A percentile compares a stretch with the other conserved stretches of the same genome.
phyloP scores from a whole-genome alignment of 2,329 filamentous ascomycete genomes.

The Cephalotrichum gorgonifer region DNA sequence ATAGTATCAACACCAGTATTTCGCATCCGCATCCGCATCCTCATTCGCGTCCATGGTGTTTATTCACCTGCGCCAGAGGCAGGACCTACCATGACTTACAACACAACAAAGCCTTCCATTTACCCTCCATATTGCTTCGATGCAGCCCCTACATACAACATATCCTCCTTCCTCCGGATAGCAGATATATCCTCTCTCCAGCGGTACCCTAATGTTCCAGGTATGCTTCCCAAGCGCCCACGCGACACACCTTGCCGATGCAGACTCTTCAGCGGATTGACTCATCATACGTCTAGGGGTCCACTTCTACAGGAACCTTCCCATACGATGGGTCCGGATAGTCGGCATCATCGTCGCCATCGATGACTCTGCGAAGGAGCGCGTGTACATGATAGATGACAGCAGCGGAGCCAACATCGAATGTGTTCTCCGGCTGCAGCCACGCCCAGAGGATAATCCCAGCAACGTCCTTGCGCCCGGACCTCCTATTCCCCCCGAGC shows the following conservation, averaged over 20 bases:
- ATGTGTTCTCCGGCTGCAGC: slow-evolving; percentile 17
- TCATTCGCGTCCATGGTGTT: not conserved
- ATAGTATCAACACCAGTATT: not conserved
- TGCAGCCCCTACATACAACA: slow-evolving; percentile 48
- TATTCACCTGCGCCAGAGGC: not conserved
- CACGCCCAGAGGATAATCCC: not conserved
- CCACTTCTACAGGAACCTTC: slow-evolving; percentile 63
- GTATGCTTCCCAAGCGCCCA: slow-evolving; percentile 22
- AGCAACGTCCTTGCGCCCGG: not conserved
- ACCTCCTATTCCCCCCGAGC: slow-evolving; percentile 7
- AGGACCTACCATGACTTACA: slow-evolving; percentile 31
- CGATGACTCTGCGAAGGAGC: slow-evolving; percentile 35
- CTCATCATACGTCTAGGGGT: slow-evolving; percentile 26
- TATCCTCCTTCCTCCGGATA: slow-evolving; percentile 46
- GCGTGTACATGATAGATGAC: slow-evolving; percentile 53
- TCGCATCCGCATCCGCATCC: not conserved
- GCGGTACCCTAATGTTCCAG: slow-evolving; percentile 39
- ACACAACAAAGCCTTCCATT: slow-evolving; percentile 18
- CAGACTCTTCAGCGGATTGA: not conserved
- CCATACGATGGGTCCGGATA: slow-evolving; percentile 64
- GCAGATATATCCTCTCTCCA: slow-evolving; percentile 38
- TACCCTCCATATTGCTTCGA: slow-evolving; percentile 56
- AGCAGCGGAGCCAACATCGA: slow-evolving; percentile 52
- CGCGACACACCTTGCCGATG: not conserved
- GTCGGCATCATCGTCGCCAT: slow-evolving; percentile 59